Evolutionary conservation across 768 basidiomycete species (phyloP).

Genomic region (Rhodotorula diobovata): DNA sequence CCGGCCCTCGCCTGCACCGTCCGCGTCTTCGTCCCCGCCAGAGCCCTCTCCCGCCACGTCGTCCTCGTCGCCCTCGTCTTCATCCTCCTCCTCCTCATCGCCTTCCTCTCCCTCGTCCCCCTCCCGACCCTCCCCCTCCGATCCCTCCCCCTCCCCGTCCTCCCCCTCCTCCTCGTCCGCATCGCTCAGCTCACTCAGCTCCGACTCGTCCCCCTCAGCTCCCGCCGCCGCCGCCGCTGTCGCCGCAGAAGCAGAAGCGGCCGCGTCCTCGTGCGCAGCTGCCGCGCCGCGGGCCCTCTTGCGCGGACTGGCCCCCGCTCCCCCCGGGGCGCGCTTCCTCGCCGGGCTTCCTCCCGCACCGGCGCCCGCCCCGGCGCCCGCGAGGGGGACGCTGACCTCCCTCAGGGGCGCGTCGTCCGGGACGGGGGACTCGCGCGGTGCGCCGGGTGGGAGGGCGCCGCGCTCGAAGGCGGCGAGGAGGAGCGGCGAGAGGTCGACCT

Average conservation of each 20-base stretch:
- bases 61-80: not conserved
- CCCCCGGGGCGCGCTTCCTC: not conserved
- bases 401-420: slow-evolving; percentile 9
- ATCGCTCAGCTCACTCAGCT: not conserved
- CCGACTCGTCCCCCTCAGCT: not conserved
- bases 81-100: not conserved
- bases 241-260: too few species aligned
- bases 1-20: too few species aligned
- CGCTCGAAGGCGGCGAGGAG: not conserved
- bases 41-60: too few species aligned
- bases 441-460: not conserved
- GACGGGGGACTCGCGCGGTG: slow-evolving; percentile 6
- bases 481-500: not conserved
- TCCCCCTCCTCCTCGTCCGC: not conserved
- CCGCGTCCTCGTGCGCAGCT: too few species aligned
- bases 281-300: not conserved
- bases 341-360: not conserved
- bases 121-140: not conserved
- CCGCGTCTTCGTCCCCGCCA: too few species aligned
- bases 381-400: not conserved
- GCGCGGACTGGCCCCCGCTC: too few species aligned
- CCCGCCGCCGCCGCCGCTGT: not conserved
- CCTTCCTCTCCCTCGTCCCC: not conserved
- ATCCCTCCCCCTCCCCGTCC: not conserved
- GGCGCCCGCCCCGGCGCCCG: not conserved